Conservation (phyloP, 2,329 filamentous ascomycete species). For the Alternaria triticimaculans region DNA sequence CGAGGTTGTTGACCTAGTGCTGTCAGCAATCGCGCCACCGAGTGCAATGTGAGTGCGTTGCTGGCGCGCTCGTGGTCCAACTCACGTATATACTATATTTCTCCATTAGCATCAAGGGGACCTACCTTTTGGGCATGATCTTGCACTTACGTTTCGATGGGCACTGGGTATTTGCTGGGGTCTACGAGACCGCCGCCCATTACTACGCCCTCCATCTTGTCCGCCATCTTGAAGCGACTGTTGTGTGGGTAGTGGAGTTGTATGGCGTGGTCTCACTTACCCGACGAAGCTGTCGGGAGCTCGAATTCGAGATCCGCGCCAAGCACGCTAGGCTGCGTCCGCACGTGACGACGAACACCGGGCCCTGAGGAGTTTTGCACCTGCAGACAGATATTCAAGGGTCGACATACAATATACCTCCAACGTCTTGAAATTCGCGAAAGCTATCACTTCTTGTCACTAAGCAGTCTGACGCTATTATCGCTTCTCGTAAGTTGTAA, state of each 20-base stretch:
- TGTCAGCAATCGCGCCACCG: constrained; percentile 28
- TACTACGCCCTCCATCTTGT: constrained; percentile 47
- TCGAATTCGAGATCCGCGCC: constrained; percentile 18
- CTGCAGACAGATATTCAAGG: not conserved
- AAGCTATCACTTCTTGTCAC: not conserved
- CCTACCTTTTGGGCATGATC: constrained; percentile 19
- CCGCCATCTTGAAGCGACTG: constrained; percentile 35
- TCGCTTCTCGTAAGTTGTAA: not conserved
- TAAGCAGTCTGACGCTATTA: not conserved
- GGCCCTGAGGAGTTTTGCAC: not conserved
- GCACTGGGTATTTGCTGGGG: constrained; percentile 42
- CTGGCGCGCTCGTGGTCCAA: constrained; percentile 17
- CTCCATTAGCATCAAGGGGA: constrained; percentile 32
- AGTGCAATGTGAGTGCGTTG: constrained; percentile 30
- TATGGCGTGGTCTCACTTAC: constrained; percentile 5
- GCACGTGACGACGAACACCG: constrained; percentile 14
- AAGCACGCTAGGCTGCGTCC: constrained; percentile 16
- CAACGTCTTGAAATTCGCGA: not conserved
- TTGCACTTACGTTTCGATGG: constrained; percentile 45
- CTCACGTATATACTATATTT: constrained; percentile 46
- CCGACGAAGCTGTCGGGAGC: constrained; percentile 20
- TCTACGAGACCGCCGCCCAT: constrained; percentile 30
- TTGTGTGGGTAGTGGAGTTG: constrained; percentile 8
- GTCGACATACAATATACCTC: not conserved
- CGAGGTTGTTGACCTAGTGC: constrained; percentile 75